Evolutionary conservation across 192 early-diverging fungal species (phyloP), one percentile per base, ranked within the genome.

Genomic region (Obelidium mucronatum): DNA sequence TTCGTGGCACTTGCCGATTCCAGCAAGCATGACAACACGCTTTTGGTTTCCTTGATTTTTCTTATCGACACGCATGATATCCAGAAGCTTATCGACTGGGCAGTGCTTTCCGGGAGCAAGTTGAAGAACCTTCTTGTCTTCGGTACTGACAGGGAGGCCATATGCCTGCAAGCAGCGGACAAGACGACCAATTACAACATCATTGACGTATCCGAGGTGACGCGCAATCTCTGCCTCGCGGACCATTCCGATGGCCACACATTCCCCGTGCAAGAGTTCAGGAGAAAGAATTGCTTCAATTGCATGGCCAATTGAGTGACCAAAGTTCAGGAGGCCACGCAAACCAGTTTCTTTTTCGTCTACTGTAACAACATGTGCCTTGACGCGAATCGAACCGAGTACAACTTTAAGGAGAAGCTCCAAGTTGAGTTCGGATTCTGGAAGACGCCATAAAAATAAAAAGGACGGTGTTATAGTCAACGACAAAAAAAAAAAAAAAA

Each of bases 311-410:
- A 99, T 91, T 4, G 95, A 90, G 82, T 99, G 97, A 8, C 97
- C 97, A 87, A 97, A 99, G 77, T 99, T 99, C 40, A 99, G 90
- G 58, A 99, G 80, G 19, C 95, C 94, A 58, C 97, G 94, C 77
- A 99, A 86, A 15, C 96, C 96, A 35, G 91, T 89, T 84, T 99
- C 97, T 58, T 94, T 90, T 84, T 98, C 97, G 83, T 99, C 97
- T 54, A 92, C 84, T 1, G 96, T 97, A 19, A 99, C 97, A 24
- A 99, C 93, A 67, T 95, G 86, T 0, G 97, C 96, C 82, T 99
- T 99, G 76, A 97, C 93, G 4, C 90, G 83, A 40, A 91, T 96
- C 1, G 95, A 95, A 58, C 91, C 95, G 51, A 94, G 82, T 69
- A 99, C 91, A 28, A 97, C 93, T 37, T 92, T 88, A 73, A 94